Percentiles rank a stretch among this genome's conserved stretches.
Conservation (phyloP, 129 eudicot species). For the Flaveria trinervia region DNA sequence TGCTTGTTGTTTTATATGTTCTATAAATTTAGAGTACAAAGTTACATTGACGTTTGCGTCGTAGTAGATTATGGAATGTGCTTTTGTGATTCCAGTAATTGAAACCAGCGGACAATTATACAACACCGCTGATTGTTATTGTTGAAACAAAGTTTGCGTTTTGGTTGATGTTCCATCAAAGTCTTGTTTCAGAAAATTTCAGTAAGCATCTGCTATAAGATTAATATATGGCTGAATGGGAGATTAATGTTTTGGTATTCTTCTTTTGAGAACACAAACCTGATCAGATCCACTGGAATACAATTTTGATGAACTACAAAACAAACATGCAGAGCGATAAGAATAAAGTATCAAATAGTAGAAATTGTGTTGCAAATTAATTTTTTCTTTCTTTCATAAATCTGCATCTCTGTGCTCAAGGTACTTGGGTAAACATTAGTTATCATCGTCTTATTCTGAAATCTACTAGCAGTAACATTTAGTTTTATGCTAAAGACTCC, state of each 20-base stretch:
- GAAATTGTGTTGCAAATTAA: slow-evolving; percentile 11
- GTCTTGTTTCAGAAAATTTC: not conserved
- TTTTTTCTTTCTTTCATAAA: slow-evolving; percentile 3
- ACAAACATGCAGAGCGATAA: not conserved
- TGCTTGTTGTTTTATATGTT: not conserved
- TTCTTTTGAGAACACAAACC: not conserved
- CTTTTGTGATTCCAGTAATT: slow-evolving; percentile 1
- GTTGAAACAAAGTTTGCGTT: not conserved
- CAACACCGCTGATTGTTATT: not conserved
- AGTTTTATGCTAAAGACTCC: slow-evolving; percentile 43
- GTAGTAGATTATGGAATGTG: slow-evolving; percentile 16
- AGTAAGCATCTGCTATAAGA: not conserved
- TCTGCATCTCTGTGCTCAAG: slow-evolving; percentile 20
- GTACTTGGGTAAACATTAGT: slow-evolving; percentile 6
- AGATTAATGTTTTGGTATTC: slow-evolving; percentile 3
- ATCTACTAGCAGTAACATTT: not conserved
- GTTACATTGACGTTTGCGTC: not conserved
- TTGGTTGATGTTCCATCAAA: not conserved
- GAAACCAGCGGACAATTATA: not conserved
- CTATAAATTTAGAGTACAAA: not conserved
- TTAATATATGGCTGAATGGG: not conserved
- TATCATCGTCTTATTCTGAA: not conserved
- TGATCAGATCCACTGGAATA: not conserved
- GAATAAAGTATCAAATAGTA: not conserved
- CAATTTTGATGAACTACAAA: not conserved